Evolutionary conservation across 306 rosid species (phyloP), one percentile per base, ranked within the genome.

Genomic region (Cucurbita moschata): DNA sequence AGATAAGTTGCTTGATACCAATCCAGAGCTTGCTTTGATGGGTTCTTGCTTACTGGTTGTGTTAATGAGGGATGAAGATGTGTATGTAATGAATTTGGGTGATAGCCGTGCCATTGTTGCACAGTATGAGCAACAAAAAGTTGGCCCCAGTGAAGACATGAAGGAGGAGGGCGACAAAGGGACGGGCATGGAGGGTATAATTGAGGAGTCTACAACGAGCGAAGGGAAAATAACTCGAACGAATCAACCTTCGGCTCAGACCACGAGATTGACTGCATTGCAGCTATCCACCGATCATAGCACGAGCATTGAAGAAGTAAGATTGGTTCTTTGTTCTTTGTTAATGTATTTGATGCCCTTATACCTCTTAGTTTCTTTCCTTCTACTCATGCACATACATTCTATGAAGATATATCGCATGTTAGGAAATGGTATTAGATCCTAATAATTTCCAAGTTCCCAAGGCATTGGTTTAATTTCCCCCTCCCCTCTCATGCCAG

Each of bases 81-180:
- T 91, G 51, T 91, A 91, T 78, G 95, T 91, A 70, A 93, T 93
- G 97, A 93, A 90, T 85, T 87, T 93, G n/a, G 98, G 98, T 77
- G 98, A 93, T 75, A 93, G 98, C 73, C 82, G 98, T 21, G 97
- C 98, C 18, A 85, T 93, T 19, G 94, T 90, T 52, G 87, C 79
- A 0, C 96, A 90, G 68, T 88, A 79, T 68, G 89, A 83, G 73
- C 83, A 81, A n/a, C 88, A 81, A 77, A 88, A 86, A 79, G 84
- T 78, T 64, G 76, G 75, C 54, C 83, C 86, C 7, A 81, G 78
- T 62, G 52, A 30, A 38, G 86, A 77, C 54, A 74, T 75, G 19
- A 59, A 52, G 35, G 77, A 23, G 78, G 83, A 76, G 75, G 82
- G 79, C 38, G 83, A 72, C 70, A 79, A 55, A 38, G 83, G 83